Conservation (phyloP, 116 monocot species). For the Trichopus zeylanicus region DNA sequence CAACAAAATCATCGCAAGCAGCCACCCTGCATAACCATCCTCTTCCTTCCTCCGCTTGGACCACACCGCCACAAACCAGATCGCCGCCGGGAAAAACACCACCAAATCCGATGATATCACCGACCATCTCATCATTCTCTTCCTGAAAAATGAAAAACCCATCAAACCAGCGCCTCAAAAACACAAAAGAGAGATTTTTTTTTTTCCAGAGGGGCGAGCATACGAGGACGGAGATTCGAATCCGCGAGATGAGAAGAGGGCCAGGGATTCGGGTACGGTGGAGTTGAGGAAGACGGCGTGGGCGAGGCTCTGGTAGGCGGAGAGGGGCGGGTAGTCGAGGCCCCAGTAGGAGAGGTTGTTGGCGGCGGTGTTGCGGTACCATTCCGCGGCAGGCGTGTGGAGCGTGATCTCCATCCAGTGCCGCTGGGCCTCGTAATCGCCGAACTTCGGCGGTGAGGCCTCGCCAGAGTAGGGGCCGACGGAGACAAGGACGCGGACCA, state of each 20-base stretch:
- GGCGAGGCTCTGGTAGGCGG: conserved; percentile 81
- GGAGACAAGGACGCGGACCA: conserved; percentile 54
- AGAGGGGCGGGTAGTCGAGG: conserved; percentile 94
- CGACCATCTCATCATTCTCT: conserved; percentile 86
- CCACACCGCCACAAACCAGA: conserved; percentile 54
- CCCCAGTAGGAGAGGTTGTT: conserved; percentile 95
- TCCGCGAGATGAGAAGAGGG: conserved; percentile 52
- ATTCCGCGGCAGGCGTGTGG: conserved; percentile 49
- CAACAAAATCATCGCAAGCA: conserved; percentile 66
- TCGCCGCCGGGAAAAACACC: conserved; percentile 69
- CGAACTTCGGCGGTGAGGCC: conserved; percentile 62
- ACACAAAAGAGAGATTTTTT: too few species aligned
- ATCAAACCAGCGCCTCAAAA: neutral
- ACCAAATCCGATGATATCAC: conserved; percentile 82
- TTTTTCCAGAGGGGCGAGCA: too few species aligned
- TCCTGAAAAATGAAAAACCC: conserved; percentile 40
- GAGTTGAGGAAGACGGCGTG: conserved; percentile 62
- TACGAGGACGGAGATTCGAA: conserved; percentile 73
- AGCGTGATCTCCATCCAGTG: conserved; percentile 99
- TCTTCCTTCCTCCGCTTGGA: conserved; percentile 10
- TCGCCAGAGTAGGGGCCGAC: conserved; percentile 79
- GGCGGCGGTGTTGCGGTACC: conserved; percentile 69
- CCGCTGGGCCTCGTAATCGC: conserved; percentile 97
- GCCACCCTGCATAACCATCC: conserved; percentile 29
- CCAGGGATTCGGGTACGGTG: conserved; percentile 53